Evolutionary conservation across 352 stramenopile genomes (phyloP).

Genomic region (Phytophthora nicotianae): DNA sequence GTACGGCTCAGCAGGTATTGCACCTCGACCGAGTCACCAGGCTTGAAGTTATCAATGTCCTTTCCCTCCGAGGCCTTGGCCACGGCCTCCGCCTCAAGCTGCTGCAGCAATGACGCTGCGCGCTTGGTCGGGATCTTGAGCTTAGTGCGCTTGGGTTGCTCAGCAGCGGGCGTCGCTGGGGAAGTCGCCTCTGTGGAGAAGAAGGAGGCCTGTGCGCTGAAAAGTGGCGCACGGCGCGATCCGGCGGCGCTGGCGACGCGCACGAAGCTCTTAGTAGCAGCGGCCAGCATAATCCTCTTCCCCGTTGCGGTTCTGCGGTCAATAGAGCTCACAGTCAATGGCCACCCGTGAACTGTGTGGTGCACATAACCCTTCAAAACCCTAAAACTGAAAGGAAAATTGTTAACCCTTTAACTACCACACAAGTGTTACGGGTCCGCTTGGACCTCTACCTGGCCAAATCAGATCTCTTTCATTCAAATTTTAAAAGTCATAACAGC

Average conservation of each 20-base stretch:
- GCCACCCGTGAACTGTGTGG: conserved; percentile 20
- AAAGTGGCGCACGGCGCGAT: conserved; percentile 35
- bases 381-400: conserved; percentile 2
- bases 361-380: conserved; percentile 4
- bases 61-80: conserved; percentile 65
- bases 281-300: conserved; percentile 53
- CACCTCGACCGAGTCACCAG: conserved; percentile 81
- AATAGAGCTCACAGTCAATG: conserved; percentile 24
- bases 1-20: conserved; percentile 84
- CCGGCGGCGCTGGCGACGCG: conserved; percentile 32
- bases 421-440: no score
- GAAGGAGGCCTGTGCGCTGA: conserved; percentile 37
- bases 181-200: conserved; percentile 46
- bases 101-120: conserved; percentile 65
- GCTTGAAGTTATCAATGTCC: conserved; percentile 76
- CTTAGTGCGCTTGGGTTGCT: conserved; percentile 62
- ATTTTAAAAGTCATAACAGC: no score
- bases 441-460: no score
- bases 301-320: conserved; percentile 29
- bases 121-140: conserved; percentile 84
- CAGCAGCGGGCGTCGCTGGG: conserved; percentile 10
- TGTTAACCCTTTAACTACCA: no score
- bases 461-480: no score
- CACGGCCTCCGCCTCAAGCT: conserved; percentile 74
- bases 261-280: conserved; percentile 59